Evolutionary conservation across 192 early-diverging fungal genomes (phyloP).

Genomic region (Entomortierella beljakovae): DNA sequence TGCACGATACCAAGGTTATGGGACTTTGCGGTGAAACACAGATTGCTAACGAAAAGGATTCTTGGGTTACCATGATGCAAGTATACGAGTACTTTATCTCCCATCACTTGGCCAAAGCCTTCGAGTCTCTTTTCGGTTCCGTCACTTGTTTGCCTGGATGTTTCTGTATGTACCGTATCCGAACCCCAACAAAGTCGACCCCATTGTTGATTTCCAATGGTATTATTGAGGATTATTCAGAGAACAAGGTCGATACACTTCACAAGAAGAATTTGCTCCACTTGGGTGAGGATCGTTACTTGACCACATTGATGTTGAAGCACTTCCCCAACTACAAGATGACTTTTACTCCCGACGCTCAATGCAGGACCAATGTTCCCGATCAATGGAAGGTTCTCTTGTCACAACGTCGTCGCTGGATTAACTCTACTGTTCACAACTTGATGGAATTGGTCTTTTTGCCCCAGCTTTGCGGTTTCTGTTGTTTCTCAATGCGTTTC

Average conservation of each 20-base stretch:
- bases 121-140: conserved; percentile 97
- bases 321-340: conserved; percentile 98
- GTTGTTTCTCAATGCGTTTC: conserved; percentile 98
- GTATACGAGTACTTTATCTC: conserved; percentile 99
- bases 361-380: conserved; percentile 94
- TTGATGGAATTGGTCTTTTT: conserved; percentile 93
- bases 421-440: conserved; percentile 99
- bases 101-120: conserved; percentile 97
- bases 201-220: conserved; percentile 91
- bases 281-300: conserved; percentile 98
- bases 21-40: conserved; percentile 97
- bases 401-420: conserved; percentile 99
- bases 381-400: conserved; percentile 93
- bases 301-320: conserved; percentile 95
- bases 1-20: conserved; percentile 91
- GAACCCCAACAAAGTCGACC: conserved; percentile 87
- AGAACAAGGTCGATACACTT: conserved; percentile 94
- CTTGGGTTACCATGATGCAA: conserved; percentile 98
- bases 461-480: conserved; percentile 96
- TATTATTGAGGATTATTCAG: conserved; percentile 94
- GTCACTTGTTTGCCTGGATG: conserved; percentile 99
- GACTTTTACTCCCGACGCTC: conserved; percentile 92
- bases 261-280: conserved; percentile 99
- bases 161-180: conserved; percentile 99
- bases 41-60: conserved; percentile 91